Conservation (phyloP, 257 asterid genomes). For the Forsythia suspensa region DNA sequence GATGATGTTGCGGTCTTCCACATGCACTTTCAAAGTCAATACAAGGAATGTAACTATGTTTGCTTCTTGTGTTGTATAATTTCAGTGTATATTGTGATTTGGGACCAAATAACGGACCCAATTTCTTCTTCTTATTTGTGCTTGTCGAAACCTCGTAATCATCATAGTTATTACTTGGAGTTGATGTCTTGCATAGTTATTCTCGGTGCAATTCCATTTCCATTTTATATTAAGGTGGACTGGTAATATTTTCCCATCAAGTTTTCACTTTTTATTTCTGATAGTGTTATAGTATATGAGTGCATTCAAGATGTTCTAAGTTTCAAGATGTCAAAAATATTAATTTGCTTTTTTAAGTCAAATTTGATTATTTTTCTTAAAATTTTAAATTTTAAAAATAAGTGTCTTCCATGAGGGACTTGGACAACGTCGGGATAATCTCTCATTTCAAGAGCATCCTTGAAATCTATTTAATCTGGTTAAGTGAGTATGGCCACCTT, state of each 20-base stretch:
- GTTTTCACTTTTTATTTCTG: no score
- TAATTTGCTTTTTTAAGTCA: no score
- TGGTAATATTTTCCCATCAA: no score
- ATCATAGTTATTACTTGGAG: no score
- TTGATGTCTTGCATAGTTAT: no score
- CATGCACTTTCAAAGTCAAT: constrained; percentile 68
- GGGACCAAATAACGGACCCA: constrained; percentile 60
- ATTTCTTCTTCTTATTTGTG: no score
- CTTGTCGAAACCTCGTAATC: no score
- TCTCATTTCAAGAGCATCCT: background rate
- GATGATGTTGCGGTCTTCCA: constrained; percentile 68
- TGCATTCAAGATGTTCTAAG: no score
- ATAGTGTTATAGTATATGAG: no score
- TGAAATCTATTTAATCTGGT: background rate
- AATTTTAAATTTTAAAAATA: background rate
- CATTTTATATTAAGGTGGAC: no score
- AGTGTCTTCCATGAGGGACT: background rate
- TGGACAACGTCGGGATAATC: background rate
- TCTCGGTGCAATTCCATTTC: no score
- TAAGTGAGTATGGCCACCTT: background rate
- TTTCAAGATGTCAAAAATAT: no score
- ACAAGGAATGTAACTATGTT: constrained; percentile 91
- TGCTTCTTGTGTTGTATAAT: constrained; percentile 77
- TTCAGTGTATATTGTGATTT: constrained; percentile 69
- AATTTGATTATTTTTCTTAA: background rate